phyloP scores from a whole-genome alignment of 805 yeast genomes.

The Maudiozyma barnettii region DNA sequence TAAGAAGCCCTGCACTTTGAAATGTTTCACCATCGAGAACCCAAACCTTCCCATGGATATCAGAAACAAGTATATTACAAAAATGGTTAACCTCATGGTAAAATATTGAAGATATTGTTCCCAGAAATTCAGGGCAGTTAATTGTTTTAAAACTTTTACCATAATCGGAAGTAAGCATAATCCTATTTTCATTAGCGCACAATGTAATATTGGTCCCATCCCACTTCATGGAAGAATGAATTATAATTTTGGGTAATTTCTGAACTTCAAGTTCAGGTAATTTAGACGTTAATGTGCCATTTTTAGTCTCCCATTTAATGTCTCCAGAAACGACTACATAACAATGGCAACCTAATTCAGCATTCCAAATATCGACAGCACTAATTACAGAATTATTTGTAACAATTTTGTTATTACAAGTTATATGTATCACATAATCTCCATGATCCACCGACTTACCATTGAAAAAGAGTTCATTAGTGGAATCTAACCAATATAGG shows the following conservation, averaged over 20 bases:
- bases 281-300: background rate
- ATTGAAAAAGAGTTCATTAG: background rate
- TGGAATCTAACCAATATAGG: background rate
- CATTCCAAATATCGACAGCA: background rate
- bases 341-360: background rate
- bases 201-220: conserved; percentile 7
- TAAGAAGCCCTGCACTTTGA: conserved; percentile 1
- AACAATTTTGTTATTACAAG: background rate
- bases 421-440: background rate
- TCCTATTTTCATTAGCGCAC: conserved; percentile 3
- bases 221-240: background rate
- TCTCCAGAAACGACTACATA: background rate
- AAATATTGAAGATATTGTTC: conserved; percentile 1
- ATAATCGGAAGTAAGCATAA: conserved; percentile 4
- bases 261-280: background rate
- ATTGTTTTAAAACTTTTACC: background rate
- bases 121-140: background rate
- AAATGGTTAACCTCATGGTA: background rate
- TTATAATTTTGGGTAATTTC: background rate
- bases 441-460: background rate
- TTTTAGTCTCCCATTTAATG: background rate
- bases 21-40: conserved; percentile 6
- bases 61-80: conserved; percentile 9
- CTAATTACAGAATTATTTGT: background rate
- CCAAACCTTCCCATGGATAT: conserved; percentile 12